Conservation (phyloP, 306 rosid species). For the Pyrus communis region DNA sequence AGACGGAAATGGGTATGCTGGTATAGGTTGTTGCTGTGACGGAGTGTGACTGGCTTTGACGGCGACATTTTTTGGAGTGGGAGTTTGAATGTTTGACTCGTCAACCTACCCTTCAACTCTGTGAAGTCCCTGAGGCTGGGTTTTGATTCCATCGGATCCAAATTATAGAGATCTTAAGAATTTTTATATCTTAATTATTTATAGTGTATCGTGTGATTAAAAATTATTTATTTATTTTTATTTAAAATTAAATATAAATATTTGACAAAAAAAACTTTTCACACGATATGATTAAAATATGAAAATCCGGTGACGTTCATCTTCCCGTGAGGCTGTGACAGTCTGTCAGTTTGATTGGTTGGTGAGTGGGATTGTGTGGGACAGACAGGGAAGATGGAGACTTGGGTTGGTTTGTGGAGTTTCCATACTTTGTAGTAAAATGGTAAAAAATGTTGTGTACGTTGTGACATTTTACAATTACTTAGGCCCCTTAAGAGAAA, state of each 20-base stretch:
- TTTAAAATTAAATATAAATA: too few relatives aligned
- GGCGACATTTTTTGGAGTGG: background rate
- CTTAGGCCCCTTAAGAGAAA: too few relatives aligned
- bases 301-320: too few relatives aligned
- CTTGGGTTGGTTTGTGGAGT: background rate
- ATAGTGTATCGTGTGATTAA: rapidly evolving
- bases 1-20: conserved; percentile 8
- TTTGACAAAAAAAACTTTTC: rapidly evolving
- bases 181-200: too few relatives aligned
- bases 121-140: background rate
- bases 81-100: background rate
- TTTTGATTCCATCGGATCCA: too few relatives aligned
- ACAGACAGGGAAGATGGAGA: background rate
- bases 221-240: too few relatives aligned
- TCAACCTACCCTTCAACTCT: background rate
- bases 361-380: background rate
- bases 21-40: conserved; percentile 3
- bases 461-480: too few relatives aligned
- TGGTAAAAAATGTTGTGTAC: too few relatives aligned
- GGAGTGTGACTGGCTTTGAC: background rate
- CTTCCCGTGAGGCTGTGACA: background rate
- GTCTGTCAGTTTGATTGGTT: background rate
- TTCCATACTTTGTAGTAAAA: too few relatives aligned
- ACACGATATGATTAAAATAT: too few relatives aligned
- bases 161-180: rapidly evolving